Evolutionary conservation across 2,329 filamentous ascomycete genomes (phyloP).

Genomic region (Colletotrichum camelliae): DNA sequence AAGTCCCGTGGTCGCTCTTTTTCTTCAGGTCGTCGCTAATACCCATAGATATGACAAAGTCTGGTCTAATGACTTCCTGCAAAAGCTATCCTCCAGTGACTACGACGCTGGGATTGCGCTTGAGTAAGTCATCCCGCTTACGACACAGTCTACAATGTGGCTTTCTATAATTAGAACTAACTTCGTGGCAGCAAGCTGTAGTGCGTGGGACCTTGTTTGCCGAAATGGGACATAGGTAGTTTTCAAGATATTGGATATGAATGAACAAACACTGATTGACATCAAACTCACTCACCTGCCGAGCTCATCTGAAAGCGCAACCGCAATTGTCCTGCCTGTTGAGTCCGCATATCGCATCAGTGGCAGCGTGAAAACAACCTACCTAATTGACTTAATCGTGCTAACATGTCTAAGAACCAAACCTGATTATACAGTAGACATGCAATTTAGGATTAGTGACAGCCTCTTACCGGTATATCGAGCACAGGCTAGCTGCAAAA

Average conservation of each 20-base stretch:
- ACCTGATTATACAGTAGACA: accelerated
- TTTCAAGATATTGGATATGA: neutral
- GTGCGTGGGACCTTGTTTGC: accelerated
- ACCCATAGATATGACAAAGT: neutral
- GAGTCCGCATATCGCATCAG: accelerated
- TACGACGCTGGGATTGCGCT: neutral
- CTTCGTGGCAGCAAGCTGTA: neutral
- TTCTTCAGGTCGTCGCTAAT: neutral
- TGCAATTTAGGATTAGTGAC: neutral
- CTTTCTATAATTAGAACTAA: neutral
- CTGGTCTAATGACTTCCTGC: neutral
- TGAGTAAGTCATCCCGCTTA: neutral
- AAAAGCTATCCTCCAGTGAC: neutral
- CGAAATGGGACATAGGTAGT: neutral
- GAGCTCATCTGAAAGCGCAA: accelerated
- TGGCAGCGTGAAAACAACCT: accelerated
- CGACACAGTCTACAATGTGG: too few relatives aligned
- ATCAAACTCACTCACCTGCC: accelerated
- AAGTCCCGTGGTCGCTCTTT: neutral
- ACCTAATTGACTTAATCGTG: neutral
- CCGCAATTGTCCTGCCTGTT: accelerated
- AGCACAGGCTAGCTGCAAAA: neutral
- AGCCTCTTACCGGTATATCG: too few relatives aligned
- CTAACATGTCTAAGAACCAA: neutral
- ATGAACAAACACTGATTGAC: neutral